Evolutionary conservation across 768 basidiomycete species (phyloP).

Genomic region (Chlorophyllum brunneum): DNA sequence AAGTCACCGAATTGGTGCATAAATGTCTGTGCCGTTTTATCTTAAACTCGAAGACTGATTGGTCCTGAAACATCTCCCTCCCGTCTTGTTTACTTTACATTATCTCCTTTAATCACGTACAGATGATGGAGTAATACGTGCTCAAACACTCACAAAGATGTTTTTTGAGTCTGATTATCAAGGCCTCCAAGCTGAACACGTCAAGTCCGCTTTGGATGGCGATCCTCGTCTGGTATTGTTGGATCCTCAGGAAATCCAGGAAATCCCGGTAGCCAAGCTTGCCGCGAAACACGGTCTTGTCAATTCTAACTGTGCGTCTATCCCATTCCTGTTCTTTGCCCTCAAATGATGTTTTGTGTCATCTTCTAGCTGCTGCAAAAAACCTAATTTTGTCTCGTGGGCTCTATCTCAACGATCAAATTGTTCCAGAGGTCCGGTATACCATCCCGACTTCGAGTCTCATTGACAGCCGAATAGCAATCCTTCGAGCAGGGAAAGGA

Average conservation of each 20-base stretch:
- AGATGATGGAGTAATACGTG: conserved; percentile 37
- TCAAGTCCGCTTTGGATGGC: conserved; percentile 56
- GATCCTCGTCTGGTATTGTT: conserved; percentile 64
- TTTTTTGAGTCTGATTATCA: conserved; percentile 40
- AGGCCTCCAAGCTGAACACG: conserved; percentile 49
- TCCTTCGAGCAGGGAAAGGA: conserved; percentile 75
- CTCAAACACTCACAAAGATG: conserved; percentile 39
- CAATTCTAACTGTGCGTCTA: conserved; percentile 59
- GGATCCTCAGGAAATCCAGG: conserved; percentile 46
- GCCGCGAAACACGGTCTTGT: conserved; percentile 54
- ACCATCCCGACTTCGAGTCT: conserved; percentile 43
- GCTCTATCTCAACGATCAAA: conserved; percentile 65
- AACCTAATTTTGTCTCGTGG: conserved; percentile 62
- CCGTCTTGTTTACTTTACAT: background rate
- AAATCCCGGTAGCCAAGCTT: conserved; percentile 55
- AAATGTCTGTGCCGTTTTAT: conserved; percentile 23
- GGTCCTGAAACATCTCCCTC: background rate
- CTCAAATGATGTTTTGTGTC: conserved; percentile 2
- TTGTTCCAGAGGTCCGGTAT: conserved; percentile 46
- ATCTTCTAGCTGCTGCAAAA: conserved; percentile 56
- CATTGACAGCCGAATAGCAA: conserved; percentile 55
- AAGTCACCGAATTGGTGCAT: conserved; percentile 54
- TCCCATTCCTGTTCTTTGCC: background rate
- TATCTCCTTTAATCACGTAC: background rate
- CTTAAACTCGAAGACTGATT: too few species aligned